Evolutionary conservation across 108 stramenopile genomes (phyloP), one percentile per base, ranked within the genome.

Genomic region (Nitzschia sp.): DNA sequence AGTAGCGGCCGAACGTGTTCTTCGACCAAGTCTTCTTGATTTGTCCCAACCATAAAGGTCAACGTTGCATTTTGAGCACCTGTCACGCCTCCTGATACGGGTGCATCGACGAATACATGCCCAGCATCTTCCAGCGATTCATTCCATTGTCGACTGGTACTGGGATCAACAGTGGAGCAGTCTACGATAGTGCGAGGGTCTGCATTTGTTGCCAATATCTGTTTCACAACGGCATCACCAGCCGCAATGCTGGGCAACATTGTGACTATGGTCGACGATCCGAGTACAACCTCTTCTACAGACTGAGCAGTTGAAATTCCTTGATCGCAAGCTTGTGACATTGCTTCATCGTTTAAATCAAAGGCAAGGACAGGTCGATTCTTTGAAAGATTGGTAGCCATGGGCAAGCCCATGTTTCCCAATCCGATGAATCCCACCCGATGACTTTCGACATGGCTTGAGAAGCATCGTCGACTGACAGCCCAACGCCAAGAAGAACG

Each of bases 41-140:
- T 59, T 50, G 86, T 86, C 39, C 97, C 97, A 10, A 91, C 91
- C 87, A 98, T 96, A 63, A 98, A 96, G 9, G 97, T 96, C 7
- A 98, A 89, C 10, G 92, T 95, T 11, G 81, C 96, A 41, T 85
- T 81, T 37, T 76, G 76, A 0, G 97, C 97, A 8, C 95, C 97
- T 11, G 85, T 81, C 34, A 73, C 72, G 14, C 66, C 66, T 22
- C 66, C 66, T 29, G 89, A 91, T n/a, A 98, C 95, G 8, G 97
- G 97, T 1, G 97, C 95, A 77, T 95, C 95, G 1, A 92, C 22
- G 10, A 77, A 62, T 42, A 63, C 14, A 22, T 66, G 54, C 2
- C 72, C 76, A 39, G 57, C 51, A n/a, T 15, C 62, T 12, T 22
- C 21, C 10, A 78, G 63, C 26, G 19, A 22, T 51, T 66, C 65